Conservation (phyloP, 306 rosid species). For the Oxytropis ochrocephala region DNA sequence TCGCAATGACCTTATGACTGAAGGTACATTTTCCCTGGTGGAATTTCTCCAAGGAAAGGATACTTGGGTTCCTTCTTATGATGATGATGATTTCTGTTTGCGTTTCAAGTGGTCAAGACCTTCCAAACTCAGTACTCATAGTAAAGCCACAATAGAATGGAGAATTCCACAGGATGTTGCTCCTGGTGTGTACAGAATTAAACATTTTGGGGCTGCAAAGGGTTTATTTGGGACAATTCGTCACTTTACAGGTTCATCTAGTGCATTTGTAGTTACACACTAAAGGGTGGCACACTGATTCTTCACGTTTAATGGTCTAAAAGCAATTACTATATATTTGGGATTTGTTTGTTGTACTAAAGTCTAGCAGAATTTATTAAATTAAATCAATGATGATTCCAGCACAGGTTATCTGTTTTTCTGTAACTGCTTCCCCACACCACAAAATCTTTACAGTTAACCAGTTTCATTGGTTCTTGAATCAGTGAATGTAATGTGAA, state of each 20-base stretch:
- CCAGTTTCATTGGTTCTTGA: neutral
- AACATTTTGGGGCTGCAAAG: constrained; percentile 86
- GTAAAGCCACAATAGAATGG: constrained; percentile 78
- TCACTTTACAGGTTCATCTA: constrained; percentile 84
- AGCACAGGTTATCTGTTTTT: neutral
- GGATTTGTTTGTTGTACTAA: neutral
- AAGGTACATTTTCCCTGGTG: constrained; percentile 85
- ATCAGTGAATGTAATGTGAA: too few species aligned
- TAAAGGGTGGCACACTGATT: constrained; percentile 16
- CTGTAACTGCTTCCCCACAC: neutral
- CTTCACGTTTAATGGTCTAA: neutral
- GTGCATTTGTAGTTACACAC: constrained; percentile 71
- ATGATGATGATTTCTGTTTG: constrained; percentile 90
- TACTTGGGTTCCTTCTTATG: constrained; percentile 77
- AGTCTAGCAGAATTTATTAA: neutral
- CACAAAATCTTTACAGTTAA: neutral
- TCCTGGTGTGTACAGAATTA: constrained; percentile 73
- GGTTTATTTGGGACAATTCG: constrained; percentile 48
- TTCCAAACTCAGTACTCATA: constrained; percentile 45
- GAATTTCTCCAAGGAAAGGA: constrained; percentile 58
- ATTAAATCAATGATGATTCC: constrained; percentile 17
- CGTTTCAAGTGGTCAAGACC: constrained; percentile 90
- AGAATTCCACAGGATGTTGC: constrained; percentile 55
- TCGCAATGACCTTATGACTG: constrained; percentile 89
- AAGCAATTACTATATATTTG: neutral